A percentile compares a stretch with the other conserved stretches of the same genome.
These are phyloP conservation scores for Onygenales sp. DNA, from an alignment of 2,329 filamentous ascomycete genomes.

Conservation along the genomic window DNA sequence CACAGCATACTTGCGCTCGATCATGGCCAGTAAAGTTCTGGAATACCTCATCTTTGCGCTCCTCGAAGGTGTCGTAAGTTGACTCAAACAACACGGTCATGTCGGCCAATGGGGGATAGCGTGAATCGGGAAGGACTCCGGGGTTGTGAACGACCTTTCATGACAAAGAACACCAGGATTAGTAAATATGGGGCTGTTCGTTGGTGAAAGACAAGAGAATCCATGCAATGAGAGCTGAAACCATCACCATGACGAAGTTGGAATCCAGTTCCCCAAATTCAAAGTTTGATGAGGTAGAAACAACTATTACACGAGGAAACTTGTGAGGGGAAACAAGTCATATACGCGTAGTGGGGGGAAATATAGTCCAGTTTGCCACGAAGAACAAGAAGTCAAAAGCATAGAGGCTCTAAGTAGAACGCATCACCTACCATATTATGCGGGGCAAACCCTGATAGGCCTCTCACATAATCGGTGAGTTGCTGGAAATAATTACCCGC, in stretches of 20 bases:
- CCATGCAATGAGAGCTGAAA: neutral
- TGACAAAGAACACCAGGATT: neutral
- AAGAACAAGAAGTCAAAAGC: neutral
- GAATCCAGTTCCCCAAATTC: neutral
- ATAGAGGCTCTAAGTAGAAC: slow-evolving; percentile 6
- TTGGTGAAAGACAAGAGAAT: neutral
- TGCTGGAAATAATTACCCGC: slow-evolving; percentile 25
- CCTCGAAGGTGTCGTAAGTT: slow-evolving; percentile 29
- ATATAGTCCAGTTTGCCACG: no score
- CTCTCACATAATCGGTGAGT: slow-evolving; percentile 23
- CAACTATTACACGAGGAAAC: neutral
- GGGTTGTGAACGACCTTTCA: slow-evolving; percentile 37
- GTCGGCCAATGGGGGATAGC: slow-evolving; percentile 33
- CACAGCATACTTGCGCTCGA: slow-evolving; percentile 23
- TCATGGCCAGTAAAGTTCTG: slow-evolving; percentile 21
- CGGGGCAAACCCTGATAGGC: slow-evolving; percentile 22
- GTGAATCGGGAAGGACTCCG: slow-evolving; percentile 32
- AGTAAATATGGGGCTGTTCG: neutral
- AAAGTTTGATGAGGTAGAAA: neutral
- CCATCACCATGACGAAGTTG: neutral
- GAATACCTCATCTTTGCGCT: slow-evolving; percentile 24
- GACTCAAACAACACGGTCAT: slow-evolving; percentile 39
- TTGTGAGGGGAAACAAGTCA: no score
- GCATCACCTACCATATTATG: slow-evolving; percentile 28
- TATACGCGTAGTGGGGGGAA: no score